These are phyloP conservation scores for Chaetoceros muelleri DNA, from an alignment of 108 stramenopile species.

Conservation along the genomic window DNA sequence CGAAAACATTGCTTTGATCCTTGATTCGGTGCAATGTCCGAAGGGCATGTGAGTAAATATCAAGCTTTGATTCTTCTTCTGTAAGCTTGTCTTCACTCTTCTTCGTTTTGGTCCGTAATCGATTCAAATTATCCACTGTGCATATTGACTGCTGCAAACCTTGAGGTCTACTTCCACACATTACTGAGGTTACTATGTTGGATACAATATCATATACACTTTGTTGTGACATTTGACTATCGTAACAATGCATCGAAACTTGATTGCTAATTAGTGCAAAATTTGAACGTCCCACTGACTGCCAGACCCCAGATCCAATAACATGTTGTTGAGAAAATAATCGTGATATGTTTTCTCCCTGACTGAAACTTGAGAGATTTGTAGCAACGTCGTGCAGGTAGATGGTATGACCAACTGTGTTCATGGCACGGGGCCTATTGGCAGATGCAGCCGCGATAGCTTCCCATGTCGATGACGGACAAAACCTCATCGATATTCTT, in stretches of 20 bases:
- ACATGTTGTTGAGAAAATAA: background rate
- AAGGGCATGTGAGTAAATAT: too few species aligned
- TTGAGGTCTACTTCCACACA: background rate
- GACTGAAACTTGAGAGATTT: background rate
- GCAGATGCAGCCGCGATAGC: background rate
- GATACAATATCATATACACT: background rate
- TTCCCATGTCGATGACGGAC: background rate
- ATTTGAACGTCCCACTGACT: background rate
- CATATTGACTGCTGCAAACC: too few species aligned
- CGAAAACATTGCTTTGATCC: too few species aligned
- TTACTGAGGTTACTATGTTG: background rate
- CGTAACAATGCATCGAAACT: background rate
- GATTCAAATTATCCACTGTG: too few species aligned
- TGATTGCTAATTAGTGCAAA: background rate
- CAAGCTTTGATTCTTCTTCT: too few species aligned
- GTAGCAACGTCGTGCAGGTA: background rate
- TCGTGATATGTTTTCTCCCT: background rate
- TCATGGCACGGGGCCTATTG: background rate
- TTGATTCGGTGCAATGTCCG: too few species aligned
- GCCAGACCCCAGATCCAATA: background rate
- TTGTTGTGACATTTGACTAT: background rate
- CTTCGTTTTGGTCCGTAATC: too few species aligned
- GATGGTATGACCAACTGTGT: background rate
- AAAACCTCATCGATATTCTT: constrained; percentile 2
- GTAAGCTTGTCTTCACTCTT: too few species aligned